These are phyloP conservation scores for Boletus chippewaensis DNA, from an alignment of 1,284 basidiomycete species.

Conservation along the genomic window DNA sequence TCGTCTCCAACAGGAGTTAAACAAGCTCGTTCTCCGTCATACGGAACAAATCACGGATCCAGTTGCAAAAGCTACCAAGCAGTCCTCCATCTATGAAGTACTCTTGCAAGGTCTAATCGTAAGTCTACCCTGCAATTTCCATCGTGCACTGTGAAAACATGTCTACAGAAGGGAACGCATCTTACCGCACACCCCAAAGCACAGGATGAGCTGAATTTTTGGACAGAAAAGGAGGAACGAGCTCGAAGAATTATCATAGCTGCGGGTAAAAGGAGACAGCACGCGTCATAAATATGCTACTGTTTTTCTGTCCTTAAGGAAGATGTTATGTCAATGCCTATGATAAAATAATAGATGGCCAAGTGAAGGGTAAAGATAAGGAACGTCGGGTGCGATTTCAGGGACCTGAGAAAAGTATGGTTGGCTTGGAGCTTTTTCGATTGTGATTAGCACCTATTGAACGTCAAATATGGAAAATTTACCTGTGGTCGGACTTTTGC, in stretches of 20 bases:
- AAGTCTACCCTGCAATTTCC: constrained; percentile 27
- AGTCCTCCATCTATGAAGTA: constrained; percentile 68
- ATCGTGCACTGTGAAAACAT: constrained; percentile 1
- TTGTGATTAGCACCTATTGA: constrained; percentile 2
- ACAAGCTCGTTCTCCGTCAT: constrained; percentile 71
- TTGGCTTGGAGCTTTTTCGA: constrained; percentile 17
- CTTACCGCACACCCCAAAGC: constrained; percentile 51
- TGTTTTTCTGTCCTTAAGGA: constrained; percentile 11
- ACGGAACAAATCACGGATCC: constrained; percentile 61
- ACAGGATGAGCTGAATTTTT: constrained; percentile 52
- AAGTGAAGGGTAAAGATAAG: constrained; percentile 3
- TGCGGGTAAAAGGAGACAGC: constrained; percentile 30
- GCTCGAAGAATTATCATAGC: constrained; percentile 49
- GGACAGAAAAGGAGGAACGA: constrained; percentile 53
- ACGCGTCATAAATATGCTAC: constrained; percentile 17
- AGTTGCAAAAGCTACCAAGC: constrained; percentile 58
- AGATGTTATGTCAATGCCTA: constrained; percentile 8
- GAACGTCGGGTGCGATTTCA: constrained; percentile 13
- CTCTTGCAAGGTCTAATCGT: constrained; percentile 76
- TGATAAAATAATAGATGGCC: constrained; percentile 11
- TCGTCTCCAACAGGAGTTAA: constrained; percentile 82
- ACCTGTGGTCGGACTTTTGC: constrained; percentile 39
- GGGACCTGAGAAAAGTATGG: constrained; percentile 9
- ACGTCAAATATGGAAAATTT: constrained; percentile 13
- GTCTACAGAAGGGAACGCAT: constrained; percentile 42